Evolutionary conservation across 2,329 filamentous ascomycete genomes (phyloP).

Genomic region (Botryotinia narcissicola): DNA sequence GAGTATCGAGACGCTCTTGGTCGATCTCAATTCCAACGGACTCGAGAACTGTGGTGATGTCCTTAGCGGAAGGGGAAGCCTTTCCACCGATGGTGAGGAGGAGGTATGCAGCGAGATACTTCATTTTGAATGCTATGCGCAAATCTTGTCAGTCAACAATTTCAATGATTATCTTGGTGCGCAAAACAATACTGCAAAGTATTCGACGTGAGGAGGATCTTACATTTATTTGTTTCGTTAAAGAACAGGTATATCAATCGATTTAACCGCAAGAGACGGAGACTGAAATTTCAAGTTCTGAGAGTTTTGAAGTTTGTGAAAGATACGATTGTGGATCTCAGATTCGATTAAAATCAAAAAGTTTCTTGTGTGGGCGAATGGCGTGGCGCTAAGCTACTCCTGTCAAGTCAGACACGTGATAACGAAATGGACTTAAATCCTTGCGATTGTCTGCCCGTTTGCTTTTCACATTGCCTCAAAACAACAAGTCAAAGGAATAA

Average conservation of each 20-base stretch:
- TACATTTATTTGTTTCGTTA: conserved; percentile 34
- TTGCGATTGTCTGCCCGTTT: not conserved
- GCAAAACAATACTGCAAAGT: not conserved
- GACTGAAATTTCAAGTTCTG: conserved; percentile 95
- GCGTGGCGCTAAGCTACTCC: conserved; percentile 4
- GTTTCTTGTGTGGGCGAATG: conserved; percentile 14
- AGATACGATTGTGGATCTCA: conserved; percentile 19
- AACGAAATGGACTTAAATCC: conserved; percentile 13
- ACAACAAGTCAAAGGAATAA: conserved; percentile 18
- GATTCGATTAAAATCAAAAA: conserved; percentile 20
- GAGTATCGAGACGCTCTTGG: conserved; percentile 76
- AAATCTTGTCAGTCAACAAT: conserved; percentile 26
- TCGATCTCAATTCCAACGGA: conserved; percentile 96
- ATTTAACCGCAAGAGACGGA: conserved; percentile 99
- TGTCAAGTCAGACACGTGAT: not conserved
- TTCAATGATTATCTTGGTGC: not conserved
- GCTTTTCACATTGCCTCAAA: conserved; percentile 10
- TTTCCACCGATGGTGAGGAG: conserved; percentile 95
- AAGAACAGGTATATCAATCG: conserved; percentile 94
- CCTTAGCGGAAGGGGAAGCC: conserved; percentile 76
- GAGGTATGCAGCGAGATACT: conserved; percentile 99
- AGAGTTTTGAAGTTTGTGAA: conserved; percentile 19
- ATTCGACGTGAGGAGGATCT: conserved; percentile 18
- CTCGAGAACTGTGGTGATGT: conserved; percentile 85
- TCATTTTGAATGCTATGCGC: conserved; percentile 73